Evolutionary conservation across 2,329 filamentous ascomycete genomes (phyloP).

Genomic region (Aureobasidium sp.): DNA sequence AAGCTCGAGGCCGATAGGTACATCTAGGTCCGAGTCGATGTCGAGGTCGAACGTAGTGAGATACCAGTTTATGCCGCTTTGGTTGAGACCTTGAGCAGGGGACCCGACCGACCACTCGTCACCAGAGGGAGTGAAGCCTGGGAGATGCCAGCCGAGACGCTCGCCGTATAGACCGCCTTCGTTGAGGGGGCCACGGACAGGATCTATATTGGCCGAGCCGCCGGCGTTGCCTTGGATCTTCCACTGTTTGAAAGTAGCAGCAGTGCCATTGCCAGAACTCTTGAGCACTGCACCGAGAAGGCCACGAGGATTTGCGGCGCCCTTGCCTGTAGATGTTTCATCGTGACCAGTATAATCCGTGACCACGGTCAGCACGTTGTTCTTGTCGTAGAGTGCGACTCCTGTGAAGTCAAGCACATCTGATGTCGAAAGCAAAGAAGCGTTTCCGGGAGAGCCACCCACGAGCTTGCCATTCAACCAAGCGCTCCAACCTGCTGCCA

Average conservation of each 20-base stretch:
- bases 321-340: conserved; percentile 43
- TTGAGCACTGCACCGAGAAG: conserved; percentile 47
- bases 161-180: conserved; percentile 55
- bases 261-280: conserved; percentile 18
- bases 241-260: conserved; percentile 47
- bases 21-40: conserved; percentile 44
- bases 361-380: conserved; percentile 49
- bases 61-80: conserved; percentile 51
- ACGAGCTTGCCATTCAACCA: conserved; percentile 53
- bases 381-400: conserved; percentile 32
- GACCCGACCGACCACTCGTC: conserved; percentile 36
- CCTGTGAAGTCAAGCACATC: conserved; percentile 47
- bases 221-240: conserved; percentile 53
- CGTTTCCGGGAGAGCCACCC: conserved; percentile 49
- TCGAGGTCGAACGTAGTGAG: conserved; percentile 46
- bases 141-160: conserved; percentile 53
- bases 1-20: conserved; percentile 51
- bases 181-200: conserved; percentile 49
- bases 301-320: conserved; percentile 44
- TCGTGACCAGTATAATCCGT: conserved; percentile 57
- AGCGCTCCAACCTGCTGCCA: conserved; percentile 48
- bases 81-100: conserved; percentile 30
- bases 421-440: conserved; percentile 34
- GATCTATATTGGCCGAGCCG: conserved; percentile 47
- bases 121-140: conserved; percentile 38